phyloP scores from a whole-genome alignment of 805 yeast species.

The Debaryomyces tyrocola region DNA sequence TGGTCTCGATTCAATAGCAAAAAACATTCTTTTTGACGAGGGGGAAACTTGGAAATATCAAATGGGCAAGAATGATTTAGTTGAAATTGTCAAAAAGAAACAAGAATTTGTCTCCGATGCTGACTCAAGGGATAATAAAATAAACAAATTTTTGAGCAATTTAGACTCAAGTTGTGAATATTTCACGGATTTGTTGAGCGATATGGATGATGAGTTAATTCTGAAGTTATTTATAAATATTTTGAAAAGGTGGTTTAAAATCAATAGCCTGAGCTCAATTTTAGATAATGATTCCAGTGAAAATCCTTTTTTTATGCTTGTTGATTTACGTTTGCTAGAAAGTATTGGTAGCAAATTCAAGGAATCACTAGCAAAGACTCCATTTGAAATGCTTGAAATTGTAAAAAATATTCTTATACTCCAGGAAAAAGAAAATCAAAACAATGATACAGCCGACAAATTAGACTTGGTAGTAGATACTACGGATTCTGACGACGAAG shows the following conservation, averaged over 20 bases:
- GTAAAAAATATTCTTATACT: constrained; percentile 20
- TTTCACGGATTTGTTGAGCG: constrained; percentile 45
- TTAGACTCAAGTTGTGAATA: constrained; percentile 26
- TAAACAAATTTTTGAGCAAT: constrained; percentile 23
- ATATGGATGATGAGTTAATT: constrained; percentile 48
- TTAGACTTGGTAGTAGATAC: constrained; percentile 10
- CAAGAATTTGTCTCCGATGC: not conserved
- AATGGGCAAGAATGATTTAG: constrained; percentile 41
- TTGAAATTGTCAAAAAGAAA: constrained; percentile 22
- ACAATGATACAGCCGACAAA: constrained; percentile 42
- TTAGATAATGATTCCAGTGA: constrained; percentile 25
- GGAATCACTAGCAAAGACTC: constrained; percentile 53
- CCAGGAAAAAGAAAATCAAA: constrained; percentile 8
- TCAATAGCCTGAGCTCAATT: constrained; percentile 7
- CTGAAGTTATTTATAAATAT: constrained; percentile 49
- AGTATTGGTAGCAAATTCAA: constrained; percentile 57
- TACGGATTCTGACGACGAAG: constrained; percentile 19
- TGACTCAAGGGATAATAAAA: constrained; percentile 22
- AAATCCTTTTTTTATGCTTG: constrained; percentile 54
- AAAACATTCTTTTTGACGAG: constrained; percentile 31
- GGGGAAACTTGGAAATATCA: constrained; percentile 40
- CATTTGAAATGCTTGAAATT: constrained; percentile 53
- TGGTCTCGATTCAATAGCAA: constrained; percentile 31
- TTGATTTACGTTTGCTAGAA: constrained; percentile 67
- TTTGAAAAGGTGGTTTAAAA: constrained; percentile 61